Evolutionary conservation across 202 grass and related monocot species (phyloP), one percentile per base, ranked within the genome.

Genomic region (Setaria viridis): DNA sequence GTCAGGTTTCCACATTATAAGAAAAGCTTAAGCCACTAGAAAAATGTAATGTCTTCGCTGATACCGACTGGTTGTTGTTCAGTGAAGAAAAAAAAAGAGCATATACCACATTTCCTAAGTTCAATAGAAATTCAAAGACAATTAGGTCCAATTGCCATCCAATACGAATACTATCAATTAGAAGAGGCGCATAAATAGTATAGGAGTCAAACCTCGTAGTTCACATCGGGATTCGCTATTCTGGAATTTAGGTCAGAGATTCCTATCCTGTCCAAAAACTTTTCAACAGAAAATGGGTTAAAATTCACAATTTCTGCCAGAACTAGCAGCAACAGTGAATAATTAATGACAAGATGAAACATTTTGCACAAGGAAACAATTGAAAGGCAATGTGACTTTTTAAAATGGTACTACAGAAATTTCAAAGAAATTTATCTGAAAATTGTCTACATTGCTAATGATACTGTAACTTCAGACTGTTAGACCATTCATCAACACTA

Each of bases 21-120:
- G 12, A 53, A 82, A 84, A 72, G 43, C 37, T 37, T 62, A 78
- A 71, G 70, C 9, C 80, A 66, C 39, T 79, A 41, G 39, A 77
- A 50, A 67, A 80, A 73, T 21, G 48, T 49, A 80, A 65, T 62
- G 45, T 7, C 41, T 79, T 85, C 3, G 25, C 13, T 74, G 41
- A 30, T 60, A 67, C 47, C 49, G 50, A 62, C 50, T 42, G 5
- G 70, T 50, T n/a, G 43, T 53, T 78, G 30, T 84, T 57, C 21
- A 56, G 33, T 60, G 16, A 50, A 14, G 19, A 55, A 63, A 20
- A 55, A 63, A 20, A 65, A 50, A 30, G 5, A 64, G 4, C 21
- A 74, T 33, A 25, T 21, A 43, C 41, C 33, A 29, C 0, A 6
- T 41, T 48, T 68, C 49, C 20, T 50, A 50, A 20, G 14, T 34